Base-by-base conservation (phyloP, 306 rosid genomes). In the Vigna radiata region DNA sequence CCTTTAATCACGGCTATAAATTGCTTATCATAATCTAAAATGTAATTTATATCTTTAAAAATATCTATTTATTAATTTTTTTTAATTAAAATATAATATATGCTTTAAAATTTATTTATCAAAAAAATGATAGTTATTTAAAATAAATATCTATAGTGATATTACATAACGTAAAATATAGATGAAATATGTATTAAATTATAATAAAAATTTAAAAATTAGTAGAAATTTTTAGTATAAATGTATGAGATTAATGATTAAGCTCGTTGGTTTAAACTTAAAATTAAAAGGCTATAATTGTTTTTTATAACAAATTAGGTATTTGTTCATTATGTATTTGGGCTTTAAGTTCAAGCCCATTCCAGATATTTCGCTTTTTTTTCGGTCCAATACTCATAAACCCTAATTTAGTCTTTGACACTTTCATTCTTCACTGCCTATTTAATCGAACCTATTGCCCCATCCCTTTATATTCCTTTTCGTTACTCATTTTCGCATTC, bases 371-470 rank as follows among this genome's bases (percentile, higher is more conserved):
- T 53, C 48, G 36, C 21, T 3, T n/a, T 12, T 21, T 0, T 25
- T 15, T 25, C n/a, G 19, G 75, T 44, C 79, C 52, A 18, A 44
- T 7, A 18, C 3, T 39, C 5, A 21, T 37, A 47, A 82, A 82
- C 85, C 85, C 85, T 82, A 78, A 73, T 83, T 33, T 49, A n/a
- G n/a, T 15, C 8, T 54, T 62, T 29, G 21, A 1, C 76, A 41
- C 3, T 9, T 41, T 2, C 46, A 8, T 41, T 7, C 18, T 21
- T 43, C 77, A 7, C 61, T 43, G 60, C 82, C 67, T 83, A 79
- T 83, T 74, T 53, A 77, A 29, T n/a, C 25, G 2, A 58, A 54
- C 48, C 9, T 4, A 4, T 12, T 18, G 23, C 14, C 19, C 0
- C 5, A 0, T 0, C 2, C 3, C 3, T 8, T 12, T 0, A 2